These are phyloP conservation scores for Gossypium trilobum DNA, from an alignment of 441 rosid species.

Conservation along the genomic window DNA sequence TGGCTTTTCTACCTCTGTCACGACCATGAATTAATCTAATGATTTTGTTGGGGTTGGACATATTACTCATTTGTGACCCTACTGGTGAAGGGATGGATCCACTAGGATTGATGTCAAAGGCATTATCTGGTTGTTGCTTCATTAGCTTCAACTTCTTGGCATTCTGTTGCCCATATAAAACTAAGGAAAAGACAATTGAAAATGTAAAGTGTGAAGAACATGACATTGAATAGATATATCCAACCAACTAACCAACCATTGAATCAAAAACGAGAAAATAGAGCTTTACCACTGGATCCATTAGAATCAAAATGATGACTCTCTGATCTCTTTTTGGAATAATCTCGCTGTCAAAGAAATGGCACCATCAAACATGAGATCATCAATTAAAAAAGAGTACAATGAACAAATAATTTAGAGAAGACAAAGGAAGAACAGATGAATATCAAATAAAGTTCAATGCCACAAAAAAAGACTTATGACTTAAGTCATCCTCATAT, in stretches of 20 bases:
- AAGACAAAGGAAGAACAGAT: neutral
- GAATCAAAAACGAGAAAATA: neutral
- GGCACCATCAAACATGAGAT: neutral
- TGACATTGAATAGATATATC: conserved; percentile 7
- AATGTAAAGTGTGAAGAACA: conserved; percentile 18
- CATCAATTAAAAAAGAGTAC: neutral
- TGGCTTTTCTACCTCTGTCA: conserved; percentile 69
- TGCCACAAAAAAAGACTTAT: neutral
- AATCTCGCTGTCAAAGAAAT: conserved; percentile 57
- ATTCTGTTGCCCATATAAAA: conserved; percentile 59
- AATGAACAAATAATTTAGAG: neutral
- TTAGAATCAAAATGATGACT: conserved; percentile 68
- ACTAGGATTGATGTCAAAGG: conserved; percentile 48
- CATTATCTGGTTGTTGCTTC: conserved; percentile 56
- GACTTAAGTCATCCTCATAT: neutral
- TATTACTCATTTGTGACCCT: conserved; percentile 91
- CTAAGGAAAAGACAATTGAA: conserved; percentile 32
- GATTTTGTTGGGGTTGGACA: conserved; percentile 73
- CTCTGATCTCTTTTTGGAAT: conserved; percentile 65
- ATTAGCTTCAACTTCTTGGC: conserved; percentile 68
- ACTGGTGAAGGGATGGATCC: conserved; percentile 78
- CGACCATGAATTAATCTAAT: conserved; percentile 62
- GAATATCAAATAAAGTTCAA: conserved; percentile 5
- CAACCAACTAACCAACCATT: neutral
- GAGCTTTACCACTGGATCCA: conserved; percentile 53